A percentile compares a stretch with the other conserved stretches of the same genome.
These are phyloP conservation scores for Penicillium sclerotiorum DNA, from an alignment of 2,329 filamentous ascomycete species.

Conservation along the genomic window DNA sequence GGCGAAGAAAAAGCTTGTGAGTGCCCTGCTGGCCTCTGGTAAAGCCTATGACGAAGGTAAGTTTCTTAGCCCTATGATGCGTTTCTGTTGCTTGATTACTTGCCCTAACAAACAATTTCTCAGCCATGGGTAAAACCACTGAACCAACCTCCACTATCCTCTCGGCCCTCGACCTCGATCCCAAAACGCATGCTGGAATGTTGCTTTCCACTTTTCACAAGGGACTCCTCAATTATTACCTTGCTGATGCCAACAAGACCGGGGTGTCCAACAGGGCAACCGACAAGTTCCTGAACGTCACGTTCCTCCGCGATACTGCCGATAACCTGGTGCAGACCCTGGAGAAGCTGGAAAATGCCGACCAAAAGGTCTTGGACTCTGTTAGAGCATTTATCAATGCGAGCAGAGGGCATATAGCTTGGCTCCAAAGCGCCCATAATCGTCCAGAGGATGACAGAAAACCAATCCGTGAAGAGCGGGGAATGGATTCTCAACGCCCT, in stretches of 20 bases:
- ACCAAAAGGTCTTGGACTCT: background rate
- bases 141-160: slow-evolving; percentile 14
- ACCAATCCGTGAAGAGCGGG: too few relatives aligned
- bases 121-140: too few relatives aligned
- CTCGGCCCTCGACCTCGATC: too few relatives aligned
- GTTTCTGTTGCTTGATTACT: background rate
- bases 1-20: background rate
- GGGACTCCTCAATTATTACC: slow-evolving; percentile 42
- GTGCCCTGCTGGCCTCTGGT: background rate
- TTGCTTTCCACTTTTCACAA: too few relatives aligned
- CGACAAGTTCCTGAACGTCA: slow-evolving; percentile 4
- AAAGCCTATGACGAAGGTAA: slow-evolving; percentile 35
- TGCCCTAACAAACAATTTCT: background rate
- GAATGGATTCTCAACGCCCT: too few relatives aligned
- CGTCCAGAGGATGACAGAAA: too few relatives aligned
- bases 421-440: too few relatives aligned
- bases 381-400: background rate
- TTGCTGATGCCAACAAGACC: slow-evolving; percentile 17
- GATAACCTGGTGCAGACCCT: background rate
- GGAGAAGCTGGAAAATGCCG: background rate
- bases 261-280: slow-evolving; percentile 26
- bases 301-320: background rate
- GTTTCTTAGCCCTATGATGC: background rate
- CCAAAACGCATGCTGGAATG: too few relatives aligned
- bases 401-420: background rate